phyloP scores from a whole-genome alignment of 176 grass and related monocot genomes.

The Typha latifolia region DNA sequence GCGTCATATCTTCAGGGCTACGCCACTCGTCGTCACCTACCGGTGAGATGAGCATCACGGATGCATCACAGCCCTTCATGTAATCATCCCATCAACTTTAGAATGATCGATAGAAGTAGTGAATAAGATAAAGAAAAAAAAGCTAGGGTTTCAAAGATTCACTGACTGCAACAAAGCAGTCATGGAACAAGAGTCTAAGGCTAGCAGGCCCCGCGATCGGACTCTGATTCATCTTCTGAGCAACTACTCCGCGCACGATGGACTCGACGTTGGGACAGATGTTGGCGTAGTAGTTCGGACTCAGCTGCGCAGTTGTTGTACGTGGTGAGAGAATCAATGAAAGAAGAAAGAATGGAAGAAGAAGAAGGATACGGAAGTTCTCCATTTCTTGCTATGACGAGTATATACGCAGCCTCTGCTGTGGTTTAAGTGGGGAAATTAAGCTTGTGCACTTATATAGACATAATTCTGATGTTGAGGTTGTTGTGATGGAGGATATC shows the following conservation, averaged over 20 bases:
- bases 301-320: conserved; percentile 32
- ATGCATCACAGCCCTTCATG: conserved; percentile 71
- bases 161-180: conserved; percentile 65
- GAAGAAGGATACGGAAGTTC: background rate
- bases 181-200: conserved; percentile 87
- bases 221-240: conserved; percentile 25
- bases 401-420: too few species aligned
- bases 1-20: conserved; percentile 40
- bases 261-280: conserved; percentile 58
- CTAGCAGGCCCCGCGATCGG: conserved; percentile 35
- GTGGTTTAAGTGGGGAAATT: too few species aligned
- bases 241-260: conserved; percentile 39
- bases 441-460: too few species aligned
- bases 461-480: too few species aligned
- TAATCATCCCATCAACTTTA: too few species aligned
- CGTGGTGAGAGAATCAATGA: conserved; percentile 22
- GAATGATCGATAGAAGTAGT: background rate
- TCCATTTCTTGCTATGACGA: too few species aligned
- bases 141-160: background rate
- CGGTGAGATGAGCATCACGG: conserved; percentile 52
- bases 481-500: too few species aligned
- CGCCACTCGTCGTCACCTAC: conserved; percentile 62
- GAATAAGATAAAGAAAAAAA: conserved; percentile 4
- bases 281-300: conserved; percentile 42
- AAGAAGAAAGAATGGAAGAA: background rate